phyloP scores from a whole-genome alignment of 2,329 filamentous ascomycete species.

The Neofusicoccum laricinum region DNA sequence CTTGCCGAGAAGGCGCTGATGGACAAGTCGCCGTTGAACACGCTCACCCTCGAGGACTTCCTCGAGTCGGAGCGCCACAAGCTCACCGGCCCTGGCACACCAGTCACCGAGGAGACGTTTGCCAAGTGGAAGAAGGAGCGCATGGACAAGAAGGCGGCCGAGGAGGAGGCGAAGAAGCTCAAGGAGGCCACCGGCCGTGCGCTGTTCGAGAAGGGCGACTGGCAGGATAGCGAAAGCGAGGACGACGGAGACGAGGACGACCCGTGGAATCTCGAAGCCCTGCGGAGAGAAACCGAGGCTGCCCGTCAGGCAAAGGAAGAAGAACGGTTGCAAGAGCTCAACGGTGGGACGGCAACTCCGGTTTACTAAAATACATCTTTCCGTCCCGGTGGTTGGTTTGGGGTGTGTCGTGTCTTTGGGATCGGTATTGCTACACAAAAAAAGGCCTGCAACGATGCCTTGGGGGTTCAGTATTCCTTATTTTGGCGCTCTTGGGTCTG shows the following conservation, averaged over 20 bases:
- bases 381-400: background rate
- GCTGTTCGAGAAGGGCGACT: conserved; percentile 95
- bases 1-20: conserved; percentile 92
- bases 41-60: conserved; percentile 95
- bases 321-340: conserved; percentile 51
- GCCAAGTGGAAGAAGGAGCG: conserved; percentile 97
- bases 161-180: conserved; percentile 82
- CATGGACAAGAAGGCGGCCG: conserved; percentile 90
- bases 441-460: conserved; percentile 5
- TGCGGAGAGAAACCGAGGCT: conserved; percentile 81
- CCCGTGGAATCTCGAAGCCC: conserved; percentile 75
- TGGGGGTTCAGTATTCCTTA: conserved; percentile 3
- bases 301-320: conserved; percentile 73
- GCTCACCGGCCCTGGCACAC: conserved; percentile 84
- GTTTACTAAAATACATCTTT: background rate
- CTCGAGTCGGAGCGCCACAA: conserved; percentile 95
- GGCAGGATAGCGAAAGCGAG: conserved; percentile 66
- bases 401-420: background rate
- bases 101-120: conserved; percentile 88
- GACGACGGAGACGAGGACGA: conserved; percentile 63
- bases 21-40: conserved; percentile 93
- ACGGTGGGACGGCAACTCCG: background rate
- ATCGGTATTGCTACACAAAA: conserved; percentile 10
- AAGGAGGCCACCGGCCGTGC: conserved; percentile 95
- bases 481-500: background rate